Base-by-base conservation (phyloP, 495 filamentous ascomycete species). In the Neurospora sp. region DNA sequence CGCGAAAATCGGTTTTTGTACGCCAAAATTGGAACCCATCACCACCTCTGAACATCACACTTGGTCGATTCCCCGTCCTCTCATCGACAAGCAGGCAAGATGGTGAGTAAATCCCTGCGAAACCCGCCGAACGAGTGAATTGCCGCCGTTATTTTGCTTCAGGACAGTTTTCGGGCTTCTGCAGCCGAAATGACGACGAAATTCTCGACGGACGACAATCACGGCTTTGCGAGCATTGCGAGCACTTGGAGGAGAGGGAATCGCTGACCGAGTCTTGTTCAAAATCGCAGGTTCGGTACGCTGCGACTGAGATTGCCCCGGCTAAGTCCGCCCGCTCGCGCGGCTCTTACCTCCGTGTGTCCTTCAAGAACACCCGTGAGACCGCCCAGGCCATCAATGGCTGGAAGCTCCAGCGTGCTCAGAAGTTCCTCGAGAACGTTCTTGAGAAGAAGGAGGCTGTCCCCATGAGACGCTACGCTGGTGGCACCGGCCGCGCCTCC, bases 351-450 rank as follows among this genome's bases (percentile, higher is more conserved):
- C 93, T 99, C 77, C 94, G 96, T 80, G 94, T 97, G 82, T 96
- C 92, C 79, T 98, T 97, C 92, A 98, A 98, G 90, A 98, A 99
- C 90, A 98, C 96, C 84, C 93, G 95, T 82, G 96, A 99, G 88
- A 97, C 96, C 76, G 96, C 96, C 72, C 94, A 98, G 87, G 94
- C 95, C 75, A 94, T 98, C 90, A 98, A 93, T 85, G 95, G 96
- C 85, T 97, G 95, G 96, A 98, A 98, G 89, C 88, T 98, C 80
- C 87, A 91, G 84, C 96, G 96, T 81, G 96, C 96, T 76, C 86
- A 97, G 78, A 89, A 87, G 80, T 99, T 94, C 91, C 91, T 99
- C 82, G 93, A 96, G 87, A 98, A 98, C 84, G 96, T 99, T 77
- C 89, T 90, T 82, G 91, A 91, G 84, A 93, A 98, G 88, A 91